phyloP scores from a whole-genome alignment of 2,329 filamentous ascomycete genomes.

The Talaromyces verruculosus region DNA sequence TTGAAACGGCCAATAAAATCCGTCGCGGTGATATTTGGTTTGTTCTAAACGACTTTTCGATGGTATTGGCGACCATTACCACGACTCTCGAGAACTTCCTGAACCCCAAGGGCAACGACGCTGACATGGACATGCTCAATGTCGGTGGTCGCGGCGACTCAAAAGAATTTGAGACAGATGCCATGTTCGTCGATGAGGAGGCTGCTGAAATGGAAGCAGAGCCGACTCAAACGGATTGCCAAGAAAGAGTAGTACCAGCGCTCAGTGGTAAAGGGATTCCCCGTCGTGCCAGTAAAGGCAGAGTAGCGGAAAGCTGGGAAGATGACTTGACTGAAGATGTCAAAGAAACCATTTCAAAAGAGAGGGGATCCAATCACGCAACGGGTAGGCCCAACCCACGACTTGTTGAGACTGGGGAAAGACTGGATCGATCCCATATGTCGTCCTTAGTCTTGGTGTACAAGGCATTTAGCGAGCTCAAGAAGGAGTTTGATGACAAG shows the following conservation, averaged over 20 bases:
- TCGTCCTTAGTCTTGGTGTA: background rate
- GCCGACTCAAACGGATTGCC: background rate
- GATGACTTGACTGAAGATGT: background rate
- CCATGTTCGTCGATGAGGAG: background rate
- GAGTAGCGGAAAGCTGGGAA: background rate
- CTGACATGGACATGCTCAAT: background rate
- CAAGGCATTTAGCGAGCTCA: background rate
- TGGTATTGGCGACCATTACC: slow-evolving; percentile 1
- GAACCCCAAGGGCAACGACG: background rate
- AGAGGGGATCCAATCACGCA: background rate
- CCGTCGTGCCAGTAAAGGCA: background rate
- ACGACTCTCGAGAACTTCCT: slow-evolving; percentile 7
- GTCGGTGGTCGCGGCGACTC: background rate
- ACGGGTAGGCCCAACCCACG: background rate
- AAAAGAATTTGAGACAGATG: background rate
- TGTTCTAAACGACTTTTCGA: slow-evolving; percentile 10
- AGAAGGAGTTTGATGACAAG: background rate
- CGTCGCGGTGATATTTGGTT: slow-evolving; percentile 55
- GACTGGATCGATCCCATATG: background rate
- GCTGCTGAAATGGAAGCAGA: background rate
- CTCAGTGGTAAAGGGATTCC: background rate
- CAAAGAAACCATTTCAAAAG: background rate
- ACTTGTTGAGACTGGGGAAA: background rate
- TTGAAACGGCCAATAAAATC: slow-evolving; percentile 66
- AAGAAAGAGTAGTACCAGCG: background rate